Percentiles rank a stretch among this genome's conserved stretches.
phyloP scores from a whole-genome alignment of 2,329 filamentous ascomycete genomes.

The Hymenoscyphus scutula region DNA sequence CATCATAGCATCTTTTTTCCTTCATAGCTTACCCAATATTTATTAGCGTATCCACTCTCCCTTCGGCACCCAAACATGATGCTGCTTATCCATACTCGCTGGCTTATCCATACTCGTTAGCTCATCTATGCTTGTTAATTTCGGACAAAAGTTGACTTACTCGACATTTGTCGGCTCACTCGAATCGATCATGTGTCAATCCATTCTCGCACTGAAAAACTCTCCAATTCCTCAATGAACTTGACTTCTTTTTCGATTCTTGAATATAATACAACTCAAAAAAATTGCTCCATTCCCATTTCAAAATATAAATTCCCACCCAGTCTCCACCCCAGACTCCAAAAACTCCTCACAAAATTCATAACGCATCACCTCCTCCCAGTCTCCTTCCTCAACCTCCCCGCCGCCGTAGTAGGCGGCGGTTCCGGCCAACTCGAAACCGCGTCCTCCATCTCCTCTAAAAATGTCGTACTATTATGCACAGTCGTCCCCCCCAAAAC shows the following conservation, averaged over 20 bases:
- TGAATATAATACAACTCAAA: not conserved
- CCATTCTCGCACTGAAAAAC: too few species aligned
- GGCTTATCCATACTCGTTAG: too few species aligned
- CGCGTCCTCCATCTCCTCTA: slow-evolving; percentile 89
- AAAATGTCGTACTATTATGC: slow-evolving; percentile 82
- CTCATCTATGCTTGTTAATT: too few species aligned
- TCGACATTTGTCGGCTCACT: too few species aligned
- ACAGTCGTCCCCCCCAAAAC: slow-evolving; percentile 86
- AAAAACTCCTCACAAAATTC: not conserved
- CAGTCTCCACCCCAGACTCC: not conserved
- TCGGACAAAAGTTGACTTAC: too few species aligned
- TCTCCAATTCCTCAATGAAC: too few species aligned
- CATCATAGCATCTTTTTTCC: too few species aligned
- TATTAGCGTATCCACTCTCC: too few species aligned
- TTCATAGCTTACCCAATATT: too few species aligned
- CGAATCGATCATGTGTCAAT: too few species aligned
- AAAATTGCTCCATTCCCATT: not conserved
- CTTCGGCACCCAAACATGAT: too few species aligned
- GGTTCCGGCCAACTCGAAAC: slow-evolving; percentile 81
- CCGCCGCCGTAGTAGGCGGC: slow-evolving; percentile 37
- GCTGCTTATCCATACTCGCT: too few species aligned
- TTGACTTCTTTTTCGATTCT: not conserved
- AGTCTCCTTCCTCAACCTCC: slow-evolving; percentile 36
- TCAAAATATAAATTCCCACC: not conserved
- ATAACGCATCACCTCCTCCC: slow-evolving; percentile 26